These are phyloP conservation scores for Ceraceosorus guamensis DNA, from an alignment of 1,284 basidiomycete species.

Conservation along the genomic window DNA sequence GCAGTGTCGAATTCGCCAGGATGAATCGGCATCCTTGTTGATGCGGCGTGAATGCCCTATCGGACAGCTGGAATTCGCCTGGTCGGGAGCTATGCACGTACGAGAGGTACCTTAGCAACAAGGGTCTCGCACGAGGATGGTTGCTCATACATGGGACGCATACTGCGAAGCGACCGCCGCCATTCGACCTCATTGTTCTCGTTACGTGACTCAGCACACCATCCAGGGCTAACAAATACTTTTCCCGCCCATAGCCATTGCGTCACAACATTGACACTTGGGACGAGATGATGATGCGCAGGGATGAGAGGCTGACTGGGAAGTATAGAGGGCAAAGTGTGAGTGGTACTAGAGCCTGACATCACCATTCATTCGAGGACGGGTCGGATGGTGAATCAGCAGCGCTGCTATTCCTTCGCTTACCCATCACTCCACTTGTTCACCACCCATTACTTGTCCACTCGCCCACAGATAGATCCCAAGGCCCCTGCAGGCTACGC, in stretches of 20 bases:
- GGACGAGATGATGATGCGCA: slow-evolving; percentile 48
- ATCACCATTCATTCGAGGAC: not conserved
- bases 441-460: not conserved
- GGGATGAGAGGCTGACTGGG: slow-evolving; percentile 45
- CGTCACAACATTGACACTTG: slow-evolving; percentile 46
- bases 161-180: not conserved
- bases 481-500: slow-evolving; percentile 41
- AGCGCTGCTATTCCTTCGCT: not conserved
- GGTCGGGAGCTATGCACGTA: too few species aligned
- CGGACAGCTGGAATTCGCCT: too few species aligned
- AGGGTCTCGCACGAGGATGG: too few species aligned
- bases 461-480: slow-evolving; percentile 23
- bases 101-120: too few species aligned
- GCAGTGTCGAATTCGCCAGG: not conserved
- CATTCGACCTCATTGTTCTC: not conserved
- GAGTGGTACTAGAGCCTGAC: slow-evolving; percentile 12
- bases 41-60: too few species aligned
- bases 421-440: not conserved
- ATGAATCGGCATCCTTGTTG: not conserved
- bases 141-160: not conserved
- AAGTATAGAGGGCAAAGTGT: slow-evolving; percentile 44
- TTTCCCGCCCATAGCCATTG: slow-evolving; percentile 22
- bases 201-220: not conserved
- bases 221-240: not conserved
- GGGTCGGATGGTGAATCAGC: not conserved